Percentiles rank a stretch among this genome's conserved stretches.
Evolutionary conservation across 768 basidiomycete genomes (phyloP).

Genomic region (Amanita molliuscula): DNA sequence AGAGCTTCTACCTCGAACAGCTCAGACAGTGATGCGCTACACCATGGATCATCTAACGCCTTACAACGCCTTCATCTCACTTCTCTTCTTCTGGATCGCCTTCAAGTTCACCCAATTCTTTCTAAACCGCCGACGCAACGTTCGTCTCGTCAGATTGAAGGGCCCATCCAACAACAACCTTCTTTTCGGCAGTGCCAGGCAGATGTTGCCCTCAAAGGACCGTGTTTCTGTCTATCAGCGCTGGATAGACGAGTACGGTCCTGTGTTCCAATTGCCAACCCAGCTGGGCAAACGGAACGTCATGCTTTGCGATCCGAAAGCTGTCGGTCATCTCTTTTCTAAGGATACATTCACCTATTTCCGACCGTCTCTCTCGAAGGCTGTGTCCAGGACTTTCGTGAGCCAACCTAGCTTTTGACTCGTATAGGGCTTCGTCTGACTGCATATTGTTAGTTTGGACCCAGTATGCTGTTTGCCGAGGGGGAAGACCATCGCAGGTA

Average conservation of each 20-base stretch:
- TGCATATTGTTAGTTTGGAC: no score
- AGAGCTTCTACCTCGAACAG: no score
- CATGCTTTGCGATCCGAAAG: no score
- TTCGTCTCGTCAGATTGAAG: constrained; percentile 21
- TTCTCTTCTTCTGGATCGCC: background rate
- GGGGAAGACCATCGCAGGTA: no score
- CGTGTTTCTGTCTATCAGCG: constrained; percentile 26
- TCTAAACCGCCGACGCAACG: background rate
- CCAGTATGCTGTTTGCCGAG: no score
- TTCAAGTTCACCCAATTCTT: background rate
- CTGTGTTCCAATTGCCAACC: no score
- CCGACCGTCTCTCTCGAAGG: constrained; percentile 22
- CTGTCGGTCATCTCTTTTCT: constrained; percentile 38
- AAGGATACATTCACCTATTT: constrained; percentile 40
- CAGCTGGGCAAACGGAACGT: no score
- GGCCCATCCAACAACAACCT: constrained; percentile 33
- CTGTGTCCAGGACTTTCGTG: constrained; percentile 30
- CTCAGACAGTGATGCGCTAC: no score
- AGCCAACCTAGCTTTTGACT: constrained; percentile 1
- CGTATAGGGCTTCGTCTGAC: constrained; percentile 15
- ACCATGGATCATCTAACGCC: background rate
- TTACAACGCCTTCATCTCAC: background rate
- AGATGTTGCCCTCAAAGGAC: constrained; percentile 19
- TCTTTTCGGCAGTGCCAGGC: constrained; percentile 27
- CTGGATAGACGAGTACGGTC: constrained; percentile 35